Percentiles rank a stretch among this genome's conserved stretches.
These are phyloP conservation scores for Colletotrichum costaricense DNA, from an alignment of 2,329 filamentous ascomycete genomes.

Conservation along the genomic window DNA sequence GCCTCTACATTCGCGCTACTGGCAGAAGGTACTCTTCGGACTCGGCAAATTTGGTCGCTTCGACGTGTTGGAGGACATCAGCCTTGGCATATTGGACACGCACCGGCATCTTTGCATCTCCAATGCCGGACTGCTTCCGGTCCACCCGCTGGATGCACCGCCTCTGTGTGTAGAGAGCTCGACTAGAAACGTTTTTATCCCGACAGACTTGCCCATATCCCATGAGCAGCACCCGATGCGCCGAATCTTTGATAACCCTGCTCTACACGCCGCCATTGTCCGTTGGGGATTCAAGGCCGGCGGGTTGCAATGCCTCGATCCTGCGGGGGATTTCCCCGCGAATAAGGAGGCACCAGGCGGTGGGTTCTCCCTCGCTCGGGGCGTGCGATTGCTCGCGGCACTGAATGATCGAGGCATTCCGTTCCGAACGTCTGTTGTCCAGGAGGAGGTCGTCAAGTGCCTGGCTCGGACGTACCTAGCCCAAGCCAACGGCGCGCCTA, in stretches of 20 bases:
- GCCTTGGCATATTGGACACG: constrained; percentile 54
- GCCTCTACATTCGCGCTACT: constrained; percentile 49
- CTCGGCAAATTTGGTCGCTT: constrained; percentile 57
- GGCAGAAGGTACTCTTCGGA: constrained; percentile 56
- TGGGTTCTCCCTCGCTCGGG: constrained; percentile 48
- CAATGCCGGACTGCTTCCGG: constrained; percentile 49
- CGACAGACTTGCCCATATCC: constrained; percentile 53
- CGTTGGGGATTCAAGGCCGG: constrained; percentile 58
- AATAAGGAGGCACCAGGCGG: constrained; percentile 34
- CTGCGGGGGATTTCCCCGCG: neutral
- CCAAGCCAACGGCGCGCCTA: neutral
- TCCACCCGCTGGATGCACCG: constrained; percentile 58
- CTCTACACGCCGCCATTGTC: constrained; percentile 53
- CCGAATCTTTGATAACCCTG: constrained; percentile 53
- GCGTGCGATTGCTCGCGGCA: constrained; percentile 48
- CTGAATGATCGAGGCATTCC: constrained; percentile 49
- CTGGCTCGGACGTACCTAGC: constrained; percentile 1
- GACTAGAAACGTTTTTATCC: constrained; percentile 39
- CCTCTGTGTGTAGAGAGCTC: neutral
- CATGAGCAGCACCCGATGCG: constrained; percentile 59
- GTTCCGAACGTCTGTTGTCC: constrained; percentile 40
- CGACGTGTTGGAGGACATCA: constrained; percentile 57
- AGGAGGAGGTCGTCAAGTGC: constrained; percentile 29
- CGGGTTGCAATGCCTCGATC: constrained; percentile 34
- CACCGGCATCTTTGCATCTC: constrained; percentile 44